Evolutionary conservation across 805 yeast species (phyloP), one percentile per base, ranked within the genome.

Genomic region (Candida easanensis): DNA sequence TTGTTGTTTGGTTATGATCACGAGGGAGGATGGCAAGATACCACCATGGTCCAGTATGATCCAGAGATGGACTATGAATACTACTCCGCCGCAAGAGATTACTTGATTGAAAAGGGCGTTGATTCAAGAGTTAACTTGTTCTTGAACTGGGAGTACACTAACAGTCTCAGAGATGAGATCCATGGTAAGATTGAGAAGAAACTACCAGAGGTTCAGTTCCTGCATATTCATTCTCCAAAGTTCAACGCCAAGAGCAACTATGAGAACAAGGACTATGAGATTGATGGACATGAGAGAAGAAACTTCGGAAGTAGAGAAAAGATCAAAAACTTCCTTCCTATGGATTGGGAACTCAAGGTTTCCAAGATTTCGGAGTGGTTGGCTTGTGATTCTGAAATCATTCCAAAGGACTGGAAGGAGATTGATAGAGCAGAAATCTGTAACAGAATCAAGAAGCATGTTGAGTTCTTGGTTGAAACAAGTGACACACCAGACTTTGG

Each of bases 401-500:
- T 56, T 19, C 62, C 62, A 17, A 18, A 53, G 15, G 57, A 56
- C 35, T 58, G 62, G 62, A 49, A 52, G 35, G 46, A 46, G 19
- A 32, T 44, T 17, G 52, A 50, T 22, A 54, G 59, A 41, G 35
- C 37, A 3, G 49, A 48, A 7, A 43, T 47, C 23, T 58, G 62
- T 49, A 44, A 38, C 9, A 49, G 60, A 33, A 51, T 56, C 30
- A 56, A 51, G 44, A 49, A 52, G 23, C 62, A 58, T 28, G 62
- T 58, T 14, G 50, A 49, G 1, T 58, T 53, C 54, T 41, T 58
- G 41, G 52, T 49, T 11, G 55, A 53, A 37, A 58, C 61, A 2
- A 54, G 59, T 53, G 62, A 58, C 36, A 44, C 60, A 6, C 60
- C 60, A 36, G 53, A 52, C 25, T 54, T 58, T 60, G 61, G 57